These are phyloP conservation scores for Yarrowia hollandica DNA, from an alignment of 805 yeast species.

Conservation along the genomic window DNA sequence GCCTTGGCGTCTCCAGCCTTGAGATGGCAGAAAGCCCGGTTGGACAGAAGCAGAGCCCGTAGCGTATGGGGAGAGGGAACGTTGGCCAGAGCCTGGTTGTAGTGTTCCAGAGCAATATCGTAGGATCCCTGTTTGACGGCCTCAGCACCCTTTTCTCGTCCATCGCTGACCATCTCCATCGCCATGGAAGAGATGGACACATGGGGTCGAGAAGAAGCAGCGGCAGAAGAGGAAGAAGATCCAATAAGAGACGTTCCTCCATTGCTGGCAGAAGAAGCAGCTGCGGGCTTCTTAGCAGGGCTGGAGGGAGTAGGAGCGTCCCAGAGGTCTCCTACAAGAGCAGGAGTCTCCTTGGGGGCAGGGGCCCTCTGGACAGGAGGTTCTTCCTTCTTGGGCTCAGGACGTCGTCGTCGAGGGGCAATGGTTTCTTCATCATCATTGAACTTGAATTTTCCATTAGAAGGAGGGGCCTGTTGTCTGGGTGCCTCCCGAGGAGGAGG, in stretches of 20 bases:
- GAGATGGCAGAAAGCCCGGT: conserved; percentile 64
- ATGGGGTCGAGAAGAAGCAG: conserved; percentile 32
- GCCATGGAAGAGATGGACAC: conserved; percentile 39
- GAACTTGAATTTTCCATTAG: conserved; percentile 8
- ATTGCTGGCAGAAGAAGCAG: neutral
- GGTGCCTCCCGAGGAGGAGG: neutral
- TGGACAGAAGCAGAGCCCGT: conserved; percentile 68
- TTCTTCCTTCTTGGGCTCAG: neutral
- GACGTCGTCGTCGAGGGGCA: conserved; percentile 19
- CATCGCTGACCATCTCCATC: conserved; percentile 37
- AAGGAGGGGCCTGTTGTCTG: neutral
- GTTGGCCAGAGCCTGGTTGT: conserved; percentile 54
- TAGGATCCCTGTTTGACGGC: conserved; percentile 84
- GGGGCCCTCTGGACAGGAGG: too few species aligned
- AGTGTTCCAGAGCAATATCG: conserved; percentile 59
- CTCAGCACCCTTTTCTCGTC: conserved; percentile 52
- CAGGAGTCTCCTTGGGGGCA: neutral
- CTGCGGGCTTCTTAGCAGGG: neutral
- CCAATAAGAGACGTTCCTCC: conserved; percentile 3
- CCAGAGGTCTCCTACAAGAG: conserved; percentile 2
- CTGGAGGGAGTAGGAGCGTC: conserved; percentile 27
- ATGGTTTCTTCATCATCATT: conserved; percentile 10
- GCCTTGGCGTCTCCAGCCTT: conserved; percentile 69
- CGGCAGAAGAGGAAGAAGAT: conserved; percentile 30
- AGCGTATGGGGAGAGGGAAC: conserved; percentile 67